A percentile compares a stretch with the other conserved stretches of the same genome.
These are phyloP conservation scores for Arthroderma sp. DNA, from an alignment of 2,329 filamentous ascomycete species.

Conservation along the genomic window DNA sequence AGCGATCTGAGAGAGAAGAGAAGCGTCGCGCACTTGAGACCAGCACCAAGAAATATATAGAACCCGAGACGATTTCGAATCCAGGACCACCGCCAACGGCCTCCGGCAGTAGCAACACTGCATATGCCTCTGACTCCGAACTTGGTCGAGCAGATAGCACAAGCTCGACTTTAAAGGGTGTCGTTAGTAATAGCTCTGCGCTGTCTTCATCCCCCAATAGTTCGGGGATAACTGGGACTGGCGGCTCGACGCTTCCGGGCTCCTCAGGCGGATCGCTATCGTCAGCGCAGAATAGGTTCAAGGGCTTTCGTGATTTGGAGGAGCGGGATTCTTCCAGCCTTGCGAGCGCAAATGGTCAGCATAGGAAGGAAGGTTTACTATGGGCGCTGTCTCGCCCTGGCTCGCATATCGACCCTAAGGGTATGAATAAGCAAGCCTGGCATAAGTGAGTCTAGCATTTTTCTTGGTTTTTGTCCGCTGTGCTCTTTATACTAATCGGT, in stretches of 20 bases:
- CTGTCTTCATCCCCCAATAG: conserved; percentile 28
- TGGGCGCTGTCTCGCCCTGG: conserved; percentile 91
- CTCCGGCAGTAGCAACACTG: conserved; percentile 29
- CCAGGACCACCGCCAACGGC: conserved; percentile 22
- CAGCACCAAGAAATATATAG: conserved; percentile 59
- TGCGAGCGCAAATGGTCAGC: conserved; percentile 42
- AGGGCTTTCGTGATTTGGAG: conserved; percentile 82
- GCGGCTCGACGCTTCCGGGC: conserved; percentile 4
- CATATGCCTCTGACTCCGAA: conserved; percentile 51
- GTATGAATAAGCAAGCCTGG: conserved; percentile 94
- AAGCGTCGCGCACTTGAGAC: conserved; percentile 84
- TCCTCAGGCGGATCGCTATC: conserved; percentile 14
- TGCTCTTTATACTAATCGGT: conserved; percentile 3
- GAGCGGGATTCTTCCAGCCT: conserved; percentile 55
- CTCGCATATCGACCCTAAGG: conserved; percentile 87
- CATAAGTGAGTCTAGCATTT: conserved; percentile 59
- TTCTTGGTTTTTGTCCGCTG: not conserved
- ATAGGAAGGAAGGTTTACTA: conserved; percentile 82
- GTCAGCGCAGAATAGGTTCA: conserved; percentile 51
- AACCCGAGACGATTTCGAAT: conserved; percentile 48
- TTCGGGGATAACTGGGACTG: conserved; percentile 12
- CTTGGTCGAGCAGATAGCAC: conserved; percentile 62
- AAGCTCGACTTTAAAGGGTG: conserved; percentile 49
- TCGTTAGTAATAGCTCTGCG: conserved; percentile 35
- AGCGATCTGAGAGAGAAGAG: conserved; percentile 87